Base-by-base conservation (phyloP, 441 rosid species). In the Arabidopsis lyrata region DNA sequence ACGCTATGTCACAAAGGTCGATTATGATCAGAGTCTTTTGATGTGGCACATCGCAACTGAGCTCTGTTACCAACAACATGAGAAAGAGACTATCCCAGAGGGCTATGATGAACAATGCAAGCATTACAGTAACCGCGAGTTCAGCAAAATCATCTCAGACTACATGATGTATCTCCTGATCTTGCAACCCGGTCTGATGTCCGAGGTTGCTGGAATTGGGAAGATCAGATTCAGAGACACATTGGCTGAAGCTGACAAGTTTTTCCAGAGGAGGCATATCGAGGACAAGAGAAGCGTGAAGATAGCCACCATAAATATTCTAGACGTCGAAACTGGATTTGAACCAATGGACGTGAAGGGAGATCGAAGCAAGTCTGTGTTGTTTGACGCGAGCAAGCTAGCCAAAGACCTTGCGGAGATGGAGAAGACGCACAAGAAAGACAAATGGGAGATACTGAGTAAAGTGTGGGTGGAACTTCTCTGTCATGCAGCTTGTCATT, bases 41-140 rank as follows among this genome's bases (percentile, higher is more conserved):
- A 20, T 86, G 35, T 88, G 93, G 92, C 96, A 87, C 60, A 67
- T 88, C 5, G 88, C 92, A 5, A 86, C 92, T 1, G 93, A 90
- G 64, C 79, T 87, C 35, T 76, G 85, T 77, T 88, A 80, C 82
- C 68, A 81, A 35, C 36, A 59, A 3, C 5, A 3, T 2, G 45
- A 54, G 11, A 5, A 22, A 0, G 66, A 53, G 0, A 8, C 35
- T 0, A 5, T 8, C 31, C 6, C 54, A 0, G 4, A 11, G 6
- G 36, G 22, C 0, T 10, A 5, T 41, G n/a, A 24, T 3, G 13
- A 70, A 2, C 0, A 2, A 36, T 1, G 3, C 0, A 1, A 36
- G 12, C 36, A 63, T 31, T 29, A 31, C 44, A 20, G 66, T 6
- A 0, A 70, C 41, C 83, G 79, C 1, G 80, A 80, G 66, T 75